Percentiles rank a stretch among this genome's conserved stretches.
phyloP scores from a whole-genome alignment of 257 asterid genomes.

The Handroanthus guayacan region DNA sequence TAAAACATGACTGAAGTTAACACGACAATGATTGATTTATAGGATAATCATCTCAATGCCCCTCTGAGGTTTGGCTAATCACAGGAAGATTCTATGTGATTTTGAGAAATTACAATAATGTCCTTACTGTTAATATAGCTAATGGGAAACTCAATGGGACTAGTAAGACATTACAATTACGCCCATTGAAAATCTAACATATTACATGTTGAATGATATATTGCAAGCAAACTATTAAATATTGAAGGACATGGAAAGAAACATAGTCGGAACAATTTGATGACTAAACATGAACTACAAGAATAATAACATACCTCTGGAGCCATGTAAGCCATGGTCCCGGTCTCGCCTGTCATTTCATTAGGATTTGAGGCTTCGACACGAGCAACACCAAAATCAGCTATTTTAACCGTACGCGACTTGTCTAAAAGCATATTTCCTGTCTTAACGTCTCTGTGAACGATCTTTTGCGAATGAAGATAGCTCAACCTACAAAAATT shows the following conservation, averaged over 20 bases:
- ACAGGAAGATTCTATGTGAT: too few relatives aligned
- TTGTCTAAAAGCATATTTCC: constrained; percentile 80
- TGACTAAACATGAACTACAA: neutral
- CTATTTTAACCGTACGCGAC: constrained; percentile 68
- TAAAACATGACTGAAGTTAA: neutral
- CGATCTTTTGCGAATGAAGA: constrained; percentile 77
- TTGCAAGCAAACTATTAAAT: neutral
- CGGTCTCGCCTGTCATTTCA: constrained; percentile 86
- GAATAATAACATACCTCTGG: constrained; percentile 60
- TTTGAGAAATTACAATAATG: too few relatives aligned
- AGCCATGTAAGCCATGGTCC: constrained; percentile 88
- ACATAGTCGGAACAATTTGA: neutral
- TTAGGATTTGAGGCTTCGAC: constrained; percentile 83
- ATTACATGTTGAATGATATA: neutral
- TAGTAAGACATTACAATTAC: too few relatives aligned
- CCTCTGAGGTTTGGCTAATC: neutral
- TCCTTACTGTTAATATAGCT: too few relatives aligned
- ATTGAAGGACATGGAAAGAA: neutral
- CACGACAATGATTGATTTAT: neutral
- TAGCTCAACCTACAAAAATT: constrained; percentile 62
- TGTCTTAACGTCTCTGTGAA: constrained; percentile 82
- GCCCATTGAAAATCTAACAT: too few relatives aligned
- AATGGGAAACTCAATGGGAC: too few relatives aligned
- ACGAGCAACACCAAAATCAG: constrained; percentile 83
- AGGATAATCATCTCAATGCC: neutral